phyloP scores from a whole-genome alignment of 306 rosid species.

The Pyrus communis region DNA sequence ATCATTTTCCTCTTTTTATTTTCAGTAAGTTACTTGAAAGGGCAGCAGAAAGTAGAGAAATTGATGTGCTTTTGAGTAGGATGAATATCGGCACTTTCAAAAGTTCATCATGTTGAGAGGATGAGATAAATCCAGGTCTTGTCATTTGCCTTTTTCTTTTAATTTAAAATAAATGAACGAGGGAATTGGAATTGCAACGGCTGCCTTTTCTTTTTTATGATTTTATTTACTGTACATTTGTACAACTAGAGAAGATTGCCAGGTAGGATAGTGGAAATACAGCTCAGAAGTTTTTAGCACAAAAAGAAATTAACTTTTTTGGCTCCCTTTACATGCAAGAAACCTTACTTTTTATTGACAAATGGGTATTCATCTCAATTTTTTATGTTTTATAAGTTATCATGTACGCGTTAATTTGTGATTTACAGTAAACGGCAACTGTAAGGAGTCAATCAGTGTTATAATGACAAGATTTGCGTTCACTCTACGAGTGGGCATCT shows the following conservation, averaged over 20 bases:
- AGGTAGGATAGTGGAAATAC: neutral
- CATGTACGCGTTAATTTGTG: too few species aligned
- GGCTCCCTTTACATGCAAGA: neutral
- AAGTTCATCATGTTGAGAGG: neutral
- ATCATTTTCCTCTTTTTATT: neutral
- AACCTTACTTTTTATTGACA: too few species aligned
- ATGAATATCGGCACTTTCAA: neutral
- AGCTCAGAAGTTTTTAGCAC: neutral
- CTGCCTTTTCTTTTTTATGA: neutral
- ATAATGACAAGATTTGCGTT: neutral
- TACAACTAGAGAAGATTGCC: constrained; percentile 11
- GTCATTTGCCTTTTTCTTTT: neutral
- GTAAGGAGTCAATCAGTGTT: too few species aligned
- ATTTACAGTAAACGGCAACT: too few species aligned
- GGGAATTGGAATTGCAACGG: too few species aligned
- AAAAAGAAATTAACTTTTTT: too few species aligned
- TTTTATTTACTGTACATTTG: neutral
- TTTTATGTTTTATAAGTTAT: too few species aligned
- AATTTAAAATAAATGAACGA: neutral
- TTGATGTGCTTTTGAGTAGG: too few species aligned
- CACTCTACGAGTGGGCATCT: neutral
- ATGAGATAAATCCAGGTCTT: neutral
- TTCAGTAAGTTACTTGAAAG: neutral
- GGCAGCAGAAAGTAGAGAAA: neutral
- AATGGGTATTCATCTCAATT: neutral